Base-by-base conservation (phyloP, 1,284 basidiomycete genomes). In the Blastosporella zonata region DNA sequence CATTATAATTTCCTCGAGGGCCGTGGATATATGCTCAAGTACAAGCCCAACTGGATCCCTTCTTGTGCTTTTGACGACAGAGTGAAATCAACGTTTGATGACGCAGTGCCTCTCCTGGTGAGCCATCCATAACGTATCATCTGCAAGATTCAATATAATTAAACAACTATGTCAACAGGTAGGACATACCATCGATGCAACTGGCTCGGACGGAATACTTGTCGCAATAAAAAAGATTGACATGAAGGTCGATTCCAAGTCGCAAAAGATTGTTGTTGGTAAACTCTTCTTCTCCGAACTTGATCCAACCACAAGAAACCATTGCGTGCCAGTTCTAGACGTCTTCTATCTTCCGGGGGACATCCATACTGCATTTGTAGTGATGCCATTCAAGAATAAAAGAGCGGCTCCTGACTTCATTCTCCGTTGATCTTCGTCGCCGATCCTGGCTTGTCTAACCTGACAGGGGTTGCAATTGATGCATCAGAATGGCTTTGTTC, bases 391-490 rank as follows among this genome's bases (percentile, higher is more conserved):
- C 45, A 52, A 59, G n/a, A 67, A 63, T 8, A 36, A 65, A n/a
- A 65, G 67, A 1, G 66, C 68, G 52, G 53, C 50, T 2, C 49
- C 68, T 2, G 61, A 61, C 10, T 64, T 59, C 29, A 55, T 67
- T 31, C 43, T 52, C 9, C 67, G 43, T 49, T 65, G 0, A 61
- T 69, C 13, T 60, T 67, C 54, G 67, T 61, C 31, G 18, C 21
- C n/a, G 9, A 6, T 34, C 21, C n/a, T n/a, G 17, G 2, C 59
- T 67, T 6, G 10, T 10, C 28, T 22, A n/a, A 20, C 31, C 15
- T 15, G 17, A n/a, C 31, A 75, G 73, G 71, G 71, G 2, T 27
- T 75, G 0, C 59, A 62, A 40, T 73, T 69, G 46, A 63, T 76
- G 58, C 74, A 75, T 47, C 20, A 63, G 3, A 55, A 68, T 17